Base-by-base conservation (phyloP, 108 stramenopile genomes). In the Pelagomonas calceolata region DNA sequence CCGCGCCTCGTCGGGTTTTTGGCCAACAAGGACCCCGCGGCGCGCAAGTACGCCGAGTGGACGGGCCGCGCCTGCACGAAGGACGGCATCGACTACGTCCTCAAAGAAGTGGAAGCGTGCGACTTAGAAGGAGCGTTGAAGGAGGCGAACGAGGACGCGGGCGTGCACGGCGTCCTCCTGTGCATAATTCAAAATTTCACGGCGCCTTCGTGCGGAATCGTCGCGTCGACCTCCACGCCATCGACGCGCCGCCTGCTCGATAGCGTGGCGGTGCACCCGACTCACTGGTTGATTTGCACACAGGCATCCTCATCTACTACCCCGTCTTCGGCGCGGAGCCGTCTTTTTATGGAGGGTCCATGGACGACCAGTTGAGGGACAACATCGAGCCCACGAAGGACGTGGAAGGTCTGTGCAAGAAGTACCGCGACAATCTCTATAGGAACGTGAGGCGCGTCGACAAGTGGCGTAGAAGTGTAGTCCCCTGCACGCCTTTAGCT, bases 241-340 rank as follows among this genome's bases (percentile, higher is more conserved):
- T n/a, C n/a, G n/a, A n/a, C n/a, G n/a, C n/a, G n/a, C n/a, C n/a
- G n/a, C n/a, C n/a, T n/a, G n/a, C n/a, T n/a, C n/a, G n/a, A n/a
- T n/a, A n/a, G n/a, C n/a, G n/a, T n/a, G n/a, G n/a, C n/a, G n/a
- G n/a, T n/a, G n/a, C n/a, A n/a, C n/a, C n/a, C n/a, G n/a, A n/a
- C n/a, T n/a, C n/a, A n/a, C n/a, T n/a, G n/a, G n/a, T n/a, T n/a
- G n/a, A n/a, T n/a, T n/a, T n/a, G n/a, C n/a, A n/a, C n/a, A n/a
- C n/a, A n/a, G n/a, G n/a, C n/a, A 93, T 97, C 66, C 93, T 97
- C 74, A 93, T 97, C 26, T 97, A 97, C 77, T 97, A 97, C 81
- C 96, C 96, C 60, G 94, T 95, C 70, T 97, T 97, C 74, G 96
- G 94, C 17, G 88, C 90, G 67, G 86, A 89, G 32, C 94, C 94